These are phyloP conservation scores for Candida hispaniensis DNA, from an alignment of 805 yeast genomes.

Conservation along the genomic window DNA sequence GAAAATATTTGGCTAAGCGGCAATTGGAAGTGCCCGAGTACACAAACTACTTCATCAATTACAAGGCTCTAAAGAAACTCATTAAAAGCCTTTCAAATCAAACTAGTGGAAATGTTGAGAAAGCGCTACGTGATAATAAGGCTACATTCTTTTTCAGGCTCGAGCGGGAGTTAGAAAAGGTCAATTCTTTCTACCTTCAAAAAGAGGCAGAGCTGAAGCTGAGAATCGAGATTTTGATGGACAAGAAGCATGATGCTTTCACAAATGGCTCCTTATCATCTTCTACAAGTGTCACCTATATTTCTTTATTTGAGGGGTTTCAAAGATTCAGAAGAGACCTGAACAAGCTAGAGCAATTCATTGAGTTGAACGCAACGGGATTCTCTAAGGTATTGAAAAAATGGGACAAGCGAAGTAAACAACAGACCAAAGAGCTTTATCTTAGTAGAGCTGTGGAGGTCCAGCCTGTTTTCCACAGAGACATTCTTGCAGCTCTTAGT, in stretches of 20 bases:
- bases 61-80: slow-evolving; percentile 84
- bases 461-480: slow-evolving; percentile 91
- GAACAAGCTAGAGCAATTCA: slow-evolving; percentile 81
- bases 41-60: slow-evolving; percentile 85
- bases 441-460: slow-evolving; percentile 87
- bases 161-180: slow-evolving; percentile 92
- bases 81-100: slow-evolving; percentile 67
- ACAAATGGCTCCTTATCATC: slow-evolving; percentile 37
- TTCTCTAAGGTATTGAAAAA: slow-evolving; percentile 90
- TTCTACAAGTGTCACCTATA: slow-evolving; percentile 64
- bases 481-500: slow-evolving; percentile 72
- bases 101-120: slow-evolving; percentile 33
- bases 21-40: slow-evolving; percentile 94
- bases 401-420: slow-evolving; percentile 95
- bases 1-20: slow-evolving; percentile 87
- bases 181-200: slow-evolving; percentile 80
- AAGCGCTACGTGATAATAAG: slow-evolving; percentile 72
- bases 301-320: slow-evolving; percentile 78
- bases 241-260: slow-evolving; percentile 51
- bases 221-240: slow-evolving; percentile 62
- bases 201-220: slow-evolving; percentile 82
- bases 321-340: slow-evolving; percentile 83
- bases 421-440: slow-evolving; percentile 87
- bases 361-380: slow-evolving; percentile 90
- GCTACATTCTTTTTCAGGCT: slow-evolving; percentile 79